Conservation (phyloP, 2,329 filamentous ascomycete species). For the Cyclaneusma minus region DNA sequence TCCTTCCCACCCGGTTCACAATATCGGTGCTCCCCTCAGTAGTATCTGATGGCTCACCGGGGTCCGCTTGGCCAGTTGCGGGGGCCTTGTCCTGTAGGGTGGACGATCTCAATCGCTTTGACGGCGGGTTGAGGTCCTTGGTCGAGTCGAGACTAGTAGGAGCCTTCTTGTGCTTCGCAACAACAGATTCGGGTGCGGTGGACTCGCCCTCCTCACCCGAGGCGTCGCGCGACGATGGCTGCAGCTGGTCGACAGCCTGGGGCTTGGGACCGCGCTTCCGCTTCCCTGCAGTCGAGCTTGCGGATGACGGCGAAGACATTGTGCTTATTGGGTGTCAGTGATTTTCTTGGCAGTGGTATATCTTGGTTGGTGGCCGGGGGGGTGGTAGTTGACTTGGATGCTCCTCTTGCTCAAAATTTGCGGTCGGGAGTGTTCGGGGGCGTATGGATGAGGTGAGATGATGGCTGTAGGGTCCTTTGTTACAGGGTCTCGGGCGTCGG, state of each 20-base stretch:
- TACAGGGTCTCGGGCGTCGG: too few species aligned
- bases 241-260: constrained; percentile 38
- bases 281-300: constrained; percentile 37
- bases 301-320: constrained; percentile 21
- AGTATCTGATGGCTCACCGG: constrained; percentile 54
- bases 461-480: too few species aligned
- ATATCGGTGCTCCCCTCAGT: constrained; percentile 55
- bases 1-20: constrained; percentile 41
- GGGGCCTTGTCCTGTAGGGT: constrained; percentile 13
- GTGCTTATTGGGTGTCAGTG: background rate
- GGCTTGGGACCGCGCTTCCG: constrained; percentile 58
- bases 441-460: too few species aligned
- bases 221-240: constrained; percentile 66
- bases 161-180: constrained; percentile 40
- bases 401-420: too few species aligned
- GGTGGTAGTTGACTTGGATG: too few species aligned
- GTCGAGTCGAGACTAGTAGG: constrained; percentile 26
- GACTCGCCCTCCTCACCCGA: constrained; percentile 71
- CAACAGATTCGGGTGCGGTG: constrained; percentile 43
- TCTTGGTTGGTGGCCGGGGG: too few species aligned
- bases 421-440: too few species aligned
- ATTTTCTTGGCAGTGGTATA: background rate
- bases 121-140: constrained; percentile 39
- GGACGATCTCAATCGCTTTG: constrained; percentile 54
- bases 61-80: constrained; percentile 33